A percentile compares a stretch with the other conserved stretches of the same genome.
phyloP scores from a whole-genome alignment of 2,329 filamentous ascomycete genomes.

The Colletotrichum cereale region DNA sequence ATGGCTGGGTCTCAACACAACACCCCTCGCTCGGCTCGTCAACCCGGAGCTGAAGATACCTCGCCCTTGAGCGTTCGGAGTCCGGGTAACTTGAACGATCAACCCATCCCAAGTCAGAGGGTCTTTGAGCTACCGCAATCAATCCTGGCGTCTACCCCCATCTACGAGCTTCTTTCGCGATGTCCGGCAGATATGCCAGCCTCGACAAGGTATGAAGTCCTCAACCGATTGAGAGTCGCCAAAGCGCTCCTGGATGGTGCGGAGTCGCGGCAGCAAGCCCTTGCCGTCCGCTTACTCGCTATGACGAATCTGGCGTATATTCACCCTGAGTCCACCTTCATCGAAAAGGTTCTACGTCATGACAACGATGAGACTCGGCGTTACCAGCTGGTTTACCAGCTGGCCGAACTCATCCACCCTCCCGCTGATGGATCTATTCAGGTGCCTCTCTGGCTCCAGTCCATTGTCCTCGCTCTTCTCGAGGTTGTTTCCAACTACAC shows the following conservation, averaged over 20 bases:
- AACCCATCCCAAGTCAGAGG: slow-evolving; percentile 61
- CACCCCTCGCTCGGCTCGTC: slow-evolving; percentile 55
- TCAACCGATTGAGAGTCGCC: slow-evolving; percentile 86
- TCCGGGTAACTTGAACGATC: slow-evolving; percentile 53
- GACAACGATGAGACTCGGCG: slow-evolving; percentile 91
- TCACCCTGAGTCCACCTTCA: slow-evolving; percentile 83
- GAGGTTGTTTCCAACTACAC: slow-evolving; percentile 88
- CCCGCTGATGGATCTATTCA: slow-evolving; percentile 75
- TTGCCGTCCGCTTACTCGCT: slow-evolving; percentile 86
- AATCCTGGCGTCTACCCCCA: slow-evolving; percentile 62
- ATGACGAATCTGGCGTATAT: slow-evolving; percentile 94
- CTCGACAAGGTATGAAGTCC: slow-evolving; percentile 83
- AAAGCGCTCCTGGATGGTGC: slow-evolving; percentile 78
- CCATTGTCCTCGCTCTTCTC: slow-evolving; percentile 82
- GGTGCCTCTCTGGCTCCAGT: slow-evolving; percentile 83
- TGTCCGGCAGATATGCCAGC: slow-evolving; percentile 76
- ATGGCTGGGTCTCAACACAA: slow-evolving; percentile 63
- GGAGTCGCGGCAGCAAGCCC: slow-evolving; percentile 78
- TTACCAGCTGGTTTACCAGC: slow-evolving; percentile 90
- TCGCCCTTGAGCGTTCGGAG: slow-evolving; percentile 64
- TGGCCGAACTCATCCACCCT: slow-evolving; percentile 91
- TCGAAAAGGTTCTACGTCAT: slow-evolving; percentile 86
- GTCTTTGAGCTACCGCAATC: slow-evolving; percentile 74
- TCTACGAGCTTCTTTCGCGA: slow-evolving; percentile 69
- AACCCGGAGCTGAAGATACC: slow-evolving; percentile 51